Percentiles rank a stretch among this genome's conserved stretches.
phyloP scores from a whole-genome alignment of 1,139 yeast species.

The Debaryomyces fabryi region DNA sequence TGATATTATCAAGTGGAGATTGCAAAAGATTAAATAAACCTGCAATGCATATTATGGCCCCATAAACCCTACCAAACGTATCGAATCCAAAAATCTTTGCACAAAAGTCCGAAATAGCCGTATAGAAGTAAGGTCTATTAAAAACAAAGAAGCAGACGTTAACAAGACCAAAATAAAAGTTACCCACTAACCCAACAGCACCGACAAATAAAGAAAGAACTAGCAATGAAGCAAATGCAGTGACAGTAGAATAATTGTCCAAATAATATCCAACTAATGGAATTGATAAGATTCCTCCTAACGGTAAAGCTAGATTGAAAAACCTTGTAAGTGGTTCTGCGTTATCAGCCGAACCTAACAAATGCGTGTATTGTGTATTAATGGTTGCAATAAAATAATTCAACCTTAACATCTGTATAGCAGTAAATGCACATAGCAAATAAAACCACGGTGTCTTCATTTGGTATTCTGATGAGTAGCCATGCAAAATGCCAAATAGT shows the following conservation, averaged over 20 bases:
- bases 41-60: conserved; percentile 44
- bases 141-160: conserved; percentile 44
- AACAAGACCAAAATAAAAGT: conserved; percentile 31
- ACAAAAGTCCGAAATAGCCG: conserved; percentile 47
- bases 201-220: conserved; percentile 39
- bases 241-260: conserved; percentile 40
- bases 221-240: conserved; percentile 34
- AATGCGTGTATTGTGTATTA: conserved; percentile 45
- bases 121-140: conserved; percentile 49
- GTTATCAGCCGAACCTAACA: conserved; percentile 29
- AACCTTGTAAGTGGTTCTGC: conserved; percentile 38
- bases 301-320: conserved; percentile 49
- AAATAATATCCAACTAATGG: conserved; percentile 47
- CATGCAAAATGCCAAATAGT: conserved; percentile 48
- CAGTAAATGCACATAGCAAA: conserved; percentile 41
- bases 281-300: conserved; percentile 46
- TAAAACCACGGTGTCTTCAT: conserved; percentile 47
- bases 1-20: conserved; percentile 39
- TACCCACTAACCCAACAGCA: conserved; percentile 38
- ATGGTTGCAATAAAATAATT: conserved; percentile 52
- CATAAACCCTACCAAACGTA: conserved; percentile 51
- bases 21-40: conserved; percentile 45
- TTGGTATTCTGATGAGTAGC: conserved; percentile 44
- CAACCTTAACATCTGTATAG: conserved; percentile 47
- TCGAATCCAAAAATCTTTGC: conserved; percentile 54